Evolutionary conservation across 768 basidiomycete genomes (phyloP).

Genomic region (Kwoniella heveanensis): DNA sequence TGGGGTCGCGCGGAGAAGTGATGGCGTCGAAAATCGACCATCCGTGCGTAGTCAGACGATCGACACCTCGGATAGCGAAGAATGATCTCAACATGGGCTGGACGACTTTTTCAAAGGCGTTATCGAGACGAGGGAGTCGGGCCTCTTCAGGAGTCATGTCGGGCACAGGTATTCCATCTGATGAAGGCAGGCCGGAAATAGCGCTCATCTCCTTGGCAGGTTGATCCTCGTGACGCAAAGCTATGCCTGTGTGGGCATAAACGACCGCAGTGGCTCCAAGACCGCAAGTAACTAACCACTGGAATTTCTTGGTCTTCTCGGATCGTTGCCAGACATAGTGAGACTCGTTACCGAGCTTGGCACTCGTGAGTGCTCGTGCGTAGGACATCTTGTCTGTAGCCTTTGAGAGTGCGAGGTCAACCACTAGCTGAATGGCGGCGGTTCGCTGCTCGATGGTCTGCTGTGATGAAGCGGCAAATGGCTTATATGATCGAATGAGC

Average conservation of each 20-base stretch:
- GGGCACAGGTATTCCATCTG: conserved; percentile 25
- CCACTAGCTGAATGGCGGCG: conserved; percentile 37
- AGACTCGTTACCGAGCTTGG: background rate
- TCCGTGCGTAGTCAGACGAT: conserved; percentile 39
- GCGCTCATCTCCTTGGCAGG: conserved; percentile 34
- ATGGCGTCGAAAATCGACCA: conserved; percentile 49
- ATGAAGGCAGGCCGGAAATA: conserved; percentile 34
- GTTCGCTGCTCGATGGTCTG: conserved; percentile 33
- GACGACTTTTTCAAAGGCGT: conserved; percentile 59
- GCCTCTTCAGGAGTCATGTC: conserved; percentile 25
- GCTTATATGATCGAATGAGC: conserved; percentile 32
- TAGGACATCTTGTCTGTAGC: conserved; percentile 25
- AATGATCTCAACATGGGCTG: conserved; percentile 66
- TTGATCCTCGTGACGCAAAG: conserved; percentile 38
- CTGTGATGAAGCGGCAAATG: conserved; percentile 26
- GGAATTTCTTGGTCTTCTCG: conserved; percentile 35
- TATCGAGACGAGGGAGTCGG: conserved; percentile 30
- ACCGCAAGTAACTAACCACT: conserved; percentile 45
- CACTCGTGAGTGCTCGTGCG: conserved; percentile 11
- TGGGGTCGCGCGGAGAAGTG: conserved; percentile 21
- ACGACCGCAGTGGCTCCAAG: conserved; percentile 29
- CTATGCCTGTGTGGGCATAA: conserved; percentile 47
- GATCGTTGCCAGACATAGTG: conserved; percentile 34
- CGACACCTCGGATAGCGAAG: conserved; percentile 35
- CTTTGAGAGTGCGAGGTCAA: conserved; percentile 37